Evolutionary conservation across 1,284 basidiomycete species (phyloP), one percentile per base, ranked within the genome.

Genomic region (Melanopsichium pennsylvanicum): DNA sequence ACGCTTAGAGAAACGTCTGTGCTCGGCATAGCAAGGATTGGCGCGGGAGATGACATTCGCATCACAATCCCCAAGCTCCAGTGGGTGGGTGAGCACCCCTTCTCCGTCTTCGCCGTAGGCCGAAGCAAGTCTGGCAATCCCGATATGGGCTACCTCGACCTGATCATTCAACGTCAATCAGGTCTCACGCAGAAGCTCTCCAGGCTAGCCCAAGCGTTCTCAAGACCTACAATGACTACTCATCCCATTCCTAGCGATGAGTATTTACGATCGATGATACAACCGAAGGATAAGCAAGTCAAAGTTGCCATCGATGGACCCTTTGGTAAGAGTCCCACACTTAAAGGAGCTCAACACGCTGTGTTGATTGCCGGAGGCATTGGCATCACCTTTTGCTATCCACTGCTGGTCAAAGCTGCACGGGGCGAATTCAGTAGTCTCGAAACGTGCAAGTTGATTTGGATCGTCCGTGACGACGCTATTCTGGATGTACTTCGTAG

Each of bases 221-320:
- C 26, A 10, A 13, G 23, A n/a, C 13, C 38, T 5, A 12, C 31
- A 15, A 15, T 6, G 23, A 13, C 18, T 11, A 16, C 6, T 22
- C 15, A 26, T 8, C 18, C 23, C 10, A 19, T 12, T 5, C 25
- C 38, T 8, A 19, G 32, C 37, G 39, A 58, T 34, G 16, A n/a
- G 8, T 48, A 37, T 8, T 19, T 51, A 9, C 47, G 13, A 12
- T 5, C 18, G 12, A 27, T 36, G 38, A 6, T 21, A n/a, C 32
- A 18, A n/a, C 25, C 29, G 21, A 66, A 47, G n/a, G 37, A 19
- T 12, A 48, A 29, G 19, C 38, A 44, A 13, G 32, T 57, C n/a
- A 49, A 26, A 4, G 55, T 71, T 8, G 38, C 70, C 16, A 31
- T 72, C 33, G 70, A 72, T 8, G 70, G 68, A 13, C 68, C 68